Percentiles rank a stretch among this genome's conserved stretches.
Conservation (phyloP, 2,329 filamentous ascomycete species). For the Fusarium metavorans region DNA sequence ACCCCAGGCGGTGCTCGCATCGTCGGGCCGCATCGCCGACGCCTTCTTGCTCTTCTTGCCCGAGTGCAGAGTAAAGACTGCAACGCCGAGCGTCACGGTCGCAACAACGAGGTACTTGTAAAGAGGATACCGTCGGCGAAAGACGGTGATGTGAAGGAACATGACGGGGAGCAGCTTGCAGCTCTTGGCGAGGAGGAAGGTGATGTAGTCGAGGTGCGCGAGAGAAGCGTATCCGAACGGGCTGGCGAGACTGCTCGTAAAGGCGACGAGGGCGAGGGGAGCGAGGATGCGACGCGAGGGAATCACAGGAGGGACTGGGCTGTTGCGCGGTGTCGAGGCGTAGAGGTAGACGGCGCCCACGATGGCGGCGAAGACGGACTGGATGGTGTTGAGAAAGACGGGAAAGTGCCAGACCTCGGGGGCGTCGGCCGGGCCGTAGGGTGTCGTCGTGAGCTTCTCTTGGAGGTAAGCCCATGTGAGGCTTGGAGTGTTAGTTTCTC, state of each 20-base stretch:
- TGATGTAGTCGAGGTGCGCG: constrained; percentile 96
- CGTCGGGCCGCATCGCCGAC: constrained; percentile 54
- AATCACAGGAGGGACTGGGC: constrained; percentile 73
- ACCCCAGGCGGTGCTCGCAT: constrained; percentile 79
- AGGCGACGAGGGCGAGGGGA: constrained; percentile 85
- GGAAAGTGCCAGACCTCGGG: constrained; percentile 91
- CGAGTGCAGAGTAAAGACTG: constrained; percentile 92
- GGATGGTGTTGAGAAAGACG: constrained; percentile 95
- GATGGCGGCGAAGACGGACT: constrained; percentile 87
- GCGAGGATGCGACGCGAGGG: constrained; percentile 79
- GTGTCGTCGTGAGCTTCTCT: constrained; percentile 95
- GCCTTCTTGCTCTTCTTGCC: constrained; percentile 65
- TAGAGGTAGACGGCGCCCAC: constrained; percentile 86
- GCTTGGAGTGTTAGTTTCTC: constrained; percentile 58
- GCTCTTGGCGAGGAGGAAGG: constrained; percentile 95
- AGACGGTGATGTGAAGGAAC: constrained; percentile 93
- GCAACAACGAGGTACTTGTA: constrained; percentile 97
- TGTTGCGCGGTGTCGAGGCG: constrained; percentile 65
- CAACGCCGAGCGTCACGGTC: constrained; percentile 91
- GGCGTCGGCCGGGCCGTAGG: constrained; percentile 74
- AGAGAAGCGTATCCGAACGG: constrained; percentile 95
- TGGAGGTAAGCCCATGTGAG: constrained; percentile 97
- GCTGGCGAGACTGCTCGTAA: constrained; percentile 90
- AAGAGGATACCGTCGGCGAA: constrained; percentile 87
- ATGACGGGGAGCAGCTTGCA: constrained; percentile 99